A percentile compares a stretch with the other conserved stretches of the same genome.
Evolutionary conservation across 1,284 basidiomycete species (phyloP).

Genomic region (Puccinia horiana): DNA sequence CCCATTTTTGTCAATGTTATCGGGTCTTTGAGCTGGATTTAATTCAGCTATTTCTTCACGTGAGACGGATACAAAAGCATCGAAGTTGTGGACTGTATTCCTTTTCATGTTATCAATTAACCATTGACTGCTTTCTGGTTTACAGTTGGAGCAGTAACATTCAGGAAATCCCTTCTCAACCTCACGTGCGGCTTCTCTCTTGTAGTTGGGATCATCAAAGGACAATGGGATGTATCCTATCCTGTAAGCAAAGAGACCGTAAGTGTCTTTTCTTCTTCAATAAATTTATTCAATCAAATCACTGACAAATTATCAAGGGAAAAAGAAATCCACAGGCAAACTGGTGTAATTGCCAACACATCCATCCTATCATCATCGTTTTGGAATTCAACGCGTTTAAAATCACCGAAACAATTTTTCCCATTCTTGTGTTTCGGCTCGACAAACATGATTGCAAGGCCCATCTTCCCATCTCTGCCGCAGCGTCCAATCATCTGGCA

Average conservation of each 20-base stretch:
- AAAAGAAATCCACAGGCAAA: background rate
- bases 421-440: background rate
- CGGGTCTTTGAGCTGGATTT: background rate
- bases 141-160: constrained; percentile 12
- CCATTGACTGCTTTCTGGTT: background rate
- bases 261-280: background rate
- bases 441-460: constrained; percentile 10
- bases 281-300: background rate
- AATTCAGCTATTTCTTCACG: background rate
- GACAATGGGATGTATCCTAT: constrained; percentile 7
- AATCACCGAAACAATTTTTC: constrained; percentile 8
- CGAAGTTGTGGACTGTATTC: background rate
- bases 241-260: background rate
- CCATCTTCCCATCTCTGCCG: too few species aligned
- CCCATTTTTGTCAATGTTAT: background rate
- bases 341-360: constrained; percentile 18
- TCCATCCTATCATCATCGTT: constrained; percentile 25
- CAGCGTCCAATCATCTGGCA: too few species aligned
- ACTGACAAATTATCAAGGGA: constrained; percentile 14
- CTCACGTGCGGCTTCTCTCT: constrained; percentile 2
- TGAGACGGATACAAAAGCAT: background rate
- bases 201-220: constrained; percentile 7
- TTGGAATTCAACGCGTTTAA: background rate
- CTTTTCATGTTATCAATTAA: background rate
- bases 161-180: background rate